Base-by-base conservation (phyloP, 1,284 basidiomycete species). In the Puccinia polysora region DNA sequence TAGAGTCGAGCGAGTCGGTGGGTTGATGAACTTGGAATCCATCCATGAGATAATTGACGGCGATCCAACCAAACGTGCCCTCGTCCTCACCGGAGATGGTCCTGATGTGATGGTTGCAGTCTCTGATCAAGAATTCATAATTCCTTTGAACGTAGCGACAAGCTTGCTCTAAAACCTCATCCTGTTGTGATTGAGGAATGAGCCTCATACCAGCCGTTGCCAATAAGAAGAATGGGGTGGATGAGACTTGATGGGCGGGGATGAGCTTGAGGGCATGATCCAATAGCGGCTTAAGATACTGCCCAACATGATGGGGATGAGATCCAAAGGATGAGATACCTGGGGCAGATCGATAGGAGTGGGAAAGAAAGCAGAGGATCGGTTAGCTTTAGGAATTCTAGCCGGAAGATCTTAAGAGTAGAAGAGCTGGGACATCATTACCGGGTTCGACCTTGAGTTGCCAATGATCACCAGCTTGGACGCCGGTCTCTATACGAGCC, bases 31-130 rank as follows among this genome's bases (percentile, higher is more conserved):
- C n/a, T n/a, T 84, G 84, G 79, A 99, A 99, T 1, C 94, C 95
- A 78, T 98, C 91, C 92, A 97, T 96, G 53, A 98, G 87, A 80
- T 99, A 98, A 80, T 98, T 99, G 78, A 97, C 91, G 0, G 94
- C 91, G 69, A 99, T 91, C 96, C 96, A 99, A 1, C 96, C 96
- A 80, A 95, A 96, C 58, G 97, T 82, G 0, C 96, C 96, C 79
- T 99, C 96, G 80, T 98, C 95, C 81, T 98, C 94, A 63, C 96
- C 96, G 0, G 91, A 90, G 77, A 98, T 98, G 76, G 98, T 91
- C 72, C 90, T 87, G 2, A 98, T 87, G 76, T 89, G 93, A 65
- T 90, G 86, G 15, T 89, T 88, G 80, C 95, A 97, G 2, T 79
- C 80, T 62, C 90, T 87, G 75, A 91, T 84, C 65, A 84, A 85